Base-by-base conservation (phyloP, 805 yeast genomes). In the Vanderwaltozyma verrucispora region DNA sequence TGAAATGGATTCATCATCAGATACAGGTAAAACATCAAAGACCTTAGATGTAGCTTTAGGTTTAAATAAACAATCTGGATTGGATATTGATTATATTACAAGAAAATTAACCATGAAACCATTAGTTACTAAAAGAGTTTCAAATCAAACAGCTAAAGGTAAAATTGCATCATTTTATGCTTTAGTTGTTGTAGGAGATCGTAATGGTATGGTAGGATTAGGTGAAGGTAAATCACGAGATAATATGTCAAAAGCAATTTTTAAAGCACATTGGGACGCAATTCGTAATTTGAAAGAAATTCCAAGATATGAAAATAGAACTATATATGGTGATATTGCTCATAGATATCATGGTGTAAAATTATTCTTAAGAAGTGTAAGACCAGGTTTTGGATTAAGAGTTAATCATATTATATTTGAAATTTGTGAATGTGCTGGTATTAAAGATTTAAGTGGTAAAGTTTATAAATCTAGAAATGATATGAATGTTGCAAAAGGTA, bases 181-280 rank as follows among this genome's bases (percentile, higher is more conserved):
- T 0, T 61, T 92, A 45, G 89, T 87, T 12, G 82, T 87, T 27
- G 96, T 83, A 13, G 98, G 98, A 33, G 95, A 92, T 62, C 73
- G 78, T 38, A 82, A 84, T 46, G 98, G 98, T 46, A 82, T 86
- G 80, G 69, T 92, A 42, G 97, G 97, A 27, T 67, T 88, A 34
- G 98, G 97, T 35, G 94, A 87, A 60, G 98, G 97, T 44, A 85
- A 84, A 55, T 89, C 92, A 43, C 69, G 86, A 48, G 78, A 74
- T 39, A 85, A 80, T 42, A 73, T 80, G 64, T 65, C 80, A 36
- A 71, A 72, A 38, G 95, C 97, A 2, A 71, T 80, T 25, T 65
- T 73, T 29, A 83, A 85, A 56, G 95, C 97, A 5, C 86, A 80
- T 60, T 84, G 95, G 94, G 80, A 83, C 53, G 96, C 97, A 1